Evolutionary conservation across 169 alveolate species (phyloP).

Genomic region (Ophryocystis elektroscirrha): DNA sequence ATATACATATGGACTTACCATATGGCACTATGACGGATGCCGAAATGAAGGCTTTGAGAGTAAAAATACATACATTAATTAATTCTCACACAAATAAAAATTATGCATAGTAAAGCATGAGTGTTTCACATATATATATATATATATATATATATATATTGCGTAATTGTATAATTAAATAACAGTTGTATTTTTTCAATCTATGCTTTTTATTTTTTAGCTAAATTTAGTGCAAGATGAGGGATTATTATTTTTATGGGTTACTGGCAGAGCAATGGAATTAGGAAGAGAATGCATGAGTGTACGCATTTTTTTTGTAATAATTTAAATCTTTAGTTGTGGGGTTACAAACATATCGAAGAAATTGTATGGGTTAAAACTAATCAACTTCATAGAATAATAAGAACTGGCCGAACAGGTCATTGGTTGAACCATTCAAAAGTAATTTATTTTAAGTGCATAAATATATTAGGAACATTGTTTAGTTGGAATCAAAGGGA

Average conservation of each 20-base stretch:
- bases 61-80: slow-evolving; percentile 15
- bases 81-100: not conserved
- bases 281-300: slow-evolving; percentile 56
- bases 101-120: not conserved
- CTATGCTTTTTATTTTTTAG: not conserved
- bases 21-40: slow-evolving; percentile 74
- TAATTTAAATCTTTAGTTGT: slow-evolving; percentile 21
- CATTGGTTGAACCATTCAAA: slow-evolving; percentile 86
- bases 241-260: slow-evolving; percentile 79
- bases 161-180: not conserved
- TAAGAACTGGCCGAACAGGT: slow-evolving; percentile 83
- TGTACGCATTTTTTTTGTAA: not conserved
- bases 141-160: not conserved
- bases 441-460: slow-evolving; percentile 53
- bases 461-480: slow-evolving; percentile 18
- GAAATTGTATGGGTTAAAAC: slow-evolving; percentile 84
- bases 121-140: not conserved
- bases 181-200: not conserved
- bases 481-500: slow-evolving; percentile 33
- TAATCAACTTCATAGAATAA: slow-evolving; percentile 69
- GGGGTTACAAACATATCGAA: slow-evolving; percentile 85
- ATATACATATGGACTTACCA: slow-evolving; percentile 79
- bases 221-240: slow-evolving; percentile 56
- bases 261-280: slow-evolving; percentile 81
- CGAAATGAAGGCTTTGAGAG: slow-evolving; percentile 59